A percentile compares a stretch with the other conserved stretches of the same genome.
phyloP scores from a whole-genome alignment of 2,329 filamentous ascomycete species.

The Sporothrix phasma region DNA sequence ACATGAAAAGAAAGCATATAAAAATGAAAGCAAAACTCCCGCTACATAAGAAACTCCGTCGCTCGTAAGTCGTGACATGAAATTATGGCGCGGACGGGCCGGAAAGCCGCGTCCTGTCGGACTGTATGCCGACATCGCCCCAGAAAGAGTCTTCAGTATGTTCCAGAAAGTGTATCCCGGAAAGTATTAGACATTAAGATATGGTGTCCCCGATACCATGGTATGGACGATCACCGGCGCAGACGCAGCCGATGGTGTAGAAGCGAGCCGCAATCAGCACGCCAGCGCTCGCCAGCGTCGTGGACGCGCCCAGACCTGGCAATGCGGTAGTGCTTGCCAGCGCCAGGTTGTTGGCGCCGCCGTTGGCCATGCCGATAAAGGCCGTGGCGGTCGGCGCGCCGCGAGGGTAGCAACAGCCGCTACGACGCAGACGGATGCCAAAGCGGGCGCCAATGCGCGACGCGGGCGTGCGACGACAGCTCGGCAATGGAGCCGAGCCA shows the following conservation, averaged over 20 bases:
- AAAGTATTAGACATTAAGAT: neutral
- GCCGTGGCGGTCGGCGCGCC: constrained; percentile 28
- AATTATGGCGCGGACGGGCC: neutral
- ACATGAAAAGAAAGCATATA: neutral
- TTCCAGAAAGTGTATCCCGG: no score
- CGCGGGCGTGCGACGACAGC: constrained; percentile 23
- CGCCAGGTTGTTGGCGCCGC: constrained; percentile 2
- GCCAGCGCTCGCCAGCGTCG: constrained; percentile 14
- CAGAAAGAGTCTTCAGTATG: no score
- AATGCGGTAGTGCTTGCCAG: constrained; percentile 13
- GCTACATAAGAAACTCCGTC: neutral
- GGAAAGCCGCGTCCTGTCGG: neutral
- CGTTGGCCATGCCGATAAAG: constrained; percentile 13
- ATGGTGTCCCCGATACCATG: neutral
- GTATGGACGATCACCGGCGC: neutral
- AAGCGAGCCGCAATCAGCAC: constrained; percentile 12
- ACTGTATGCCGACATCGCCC: neutral
- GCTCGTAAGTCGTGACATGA: neutral
- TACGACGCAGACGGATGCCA: constrained; percentile 34
- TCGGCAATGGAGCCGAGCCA: constrained; percentile 28
- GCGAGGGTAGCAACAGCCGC: constrained; percentile 33
- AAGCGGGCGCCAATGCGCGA: constrained; percentile 33
- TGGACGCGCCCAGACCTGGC: constrained; percentile 19
- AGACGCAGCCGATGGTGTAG: constrained; percentile 13
- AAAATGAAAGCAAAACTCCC: neutral